Percentiles rank a stretch among this genome's conserved stretches.
These are phyloP conservation scores for Sonneratia alba DNA, from an alignment of 345 rosid species.

Conservation along the genomic window DNA sequence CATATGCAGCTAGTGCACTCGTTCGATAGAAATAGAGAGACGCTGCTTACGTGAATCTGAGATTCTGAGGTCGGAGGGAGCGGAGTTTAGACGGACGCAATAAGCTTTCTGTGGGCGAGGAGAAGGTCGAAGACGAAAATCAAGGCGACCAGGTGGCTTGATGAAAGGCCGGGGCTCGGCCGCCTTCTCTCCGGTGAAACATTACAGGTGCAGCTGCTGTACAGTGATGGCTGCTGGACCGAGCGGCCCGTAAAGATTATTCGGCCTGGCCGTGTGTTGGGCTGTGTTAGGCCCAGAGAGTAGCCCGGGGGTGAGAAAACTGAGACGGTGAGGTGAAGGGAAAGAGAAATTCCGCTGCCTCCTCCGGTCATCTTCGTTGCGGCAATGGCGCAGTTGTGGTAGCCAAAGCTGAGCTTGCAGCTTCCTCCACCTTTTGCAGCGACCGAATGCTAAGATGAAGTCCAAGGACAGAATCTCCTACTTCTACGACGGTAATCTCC, in stretches of 20 bases:
- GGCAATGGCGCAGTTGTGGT: too few relatives aligned
- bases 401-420: neutral
- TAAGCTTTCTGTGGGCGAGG: neutral
- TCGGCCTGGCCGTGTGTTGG: neutral
- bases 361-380: too few relatives aligned
- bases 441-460: slow-evolving; percentile 32
- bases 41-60: neutral
- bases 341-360: too few relatives aligned
- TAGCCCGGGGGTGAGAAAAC: too few relatives aligned
- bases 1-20: neutral
- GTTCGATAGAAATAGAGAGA: neutral
- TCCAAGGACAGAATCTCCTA: slow-evolving; percentile 85
- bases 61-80: neutral
- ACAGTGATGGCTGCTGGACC: neutral
- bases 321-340: too few relatives aligned
- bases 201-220: neutral
- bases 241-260: neutral
- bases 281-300: neutral
- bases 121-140: neutral
- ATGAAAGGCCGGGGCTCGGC: neutral
- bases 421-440: neutral
- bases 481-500: slow-evolving; percentile 72
- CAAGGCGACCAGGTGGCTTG: neutral
- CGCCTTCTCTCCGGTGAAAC: neutral
- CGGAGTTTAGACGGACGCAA: neutral